Evolutionary conservation across 1,284 basidiomycete species (phyloP).

Genomic region (Malassezia caprae): DNA sequence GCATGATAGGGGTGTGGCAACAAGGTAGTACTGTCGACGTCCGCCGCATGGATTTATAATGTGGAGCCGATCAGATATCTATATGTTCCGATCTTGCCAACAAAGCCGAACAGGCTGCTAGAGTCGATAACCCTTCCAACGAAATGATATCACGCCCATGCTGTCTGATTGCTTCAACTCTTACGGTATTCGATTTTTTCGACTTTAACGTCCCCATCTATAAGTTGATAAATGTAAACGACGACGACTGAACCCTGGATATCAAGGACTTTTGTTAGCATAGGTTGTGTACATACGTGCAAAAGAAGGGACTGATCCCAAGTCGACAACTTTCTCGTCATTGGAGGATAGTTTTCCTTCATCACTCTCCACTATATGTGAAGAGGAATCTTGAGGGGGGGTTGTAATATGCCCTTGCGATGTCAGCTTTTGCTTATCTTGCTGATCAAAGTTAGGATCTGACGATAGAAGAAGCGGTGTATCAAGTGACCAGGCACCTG

Average conservation of each 20-base stretch:
- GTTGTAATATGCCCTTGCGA: neutral
- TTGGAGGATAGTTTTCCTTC: neutral
- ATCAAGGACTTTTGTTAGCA: constrained; percentile 31
- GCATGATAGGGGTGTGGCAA: neutral
- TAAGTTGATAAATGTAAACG: constrained; percentile 46
- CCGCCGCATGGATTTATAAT: neutral
- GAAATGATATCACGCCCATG: neutral
- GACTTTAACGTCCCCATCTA: constrained; percentile 46
- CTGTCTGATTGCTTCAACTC: neutral
- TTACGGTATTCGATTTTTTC: constrained; percentile 47
- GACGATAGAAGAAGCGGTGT: constrained; percentile 50
- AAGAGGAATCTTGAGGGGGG: constrained; percentile 9
- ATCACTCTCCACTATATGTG: constrained; percentile 7
- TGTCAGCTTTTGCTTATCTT: neutral
- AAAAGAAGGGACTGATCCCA: constrained; percentile 7
- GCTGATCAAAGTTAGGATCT: no score
- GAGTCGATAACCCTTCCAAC: neutral
- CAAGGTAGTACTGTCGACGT: neutral
- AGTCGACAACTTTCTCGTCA: neutral
- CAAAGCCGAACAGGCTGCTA: neutral
- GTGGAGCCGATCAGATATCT: neutral
- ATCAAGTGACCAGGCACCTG: constrained; percentile 68
- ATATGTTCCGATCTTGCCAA: neutral
- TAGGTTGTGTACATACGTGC: constrained; percentile 4
- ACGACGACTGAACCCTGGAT: constrained; percentile 45